Evolutionary conservation across 345 rosid species (phyloP), one percentile per base, ranked within the genome.

Genomic region (Aquilaria sinensis): DNA sequence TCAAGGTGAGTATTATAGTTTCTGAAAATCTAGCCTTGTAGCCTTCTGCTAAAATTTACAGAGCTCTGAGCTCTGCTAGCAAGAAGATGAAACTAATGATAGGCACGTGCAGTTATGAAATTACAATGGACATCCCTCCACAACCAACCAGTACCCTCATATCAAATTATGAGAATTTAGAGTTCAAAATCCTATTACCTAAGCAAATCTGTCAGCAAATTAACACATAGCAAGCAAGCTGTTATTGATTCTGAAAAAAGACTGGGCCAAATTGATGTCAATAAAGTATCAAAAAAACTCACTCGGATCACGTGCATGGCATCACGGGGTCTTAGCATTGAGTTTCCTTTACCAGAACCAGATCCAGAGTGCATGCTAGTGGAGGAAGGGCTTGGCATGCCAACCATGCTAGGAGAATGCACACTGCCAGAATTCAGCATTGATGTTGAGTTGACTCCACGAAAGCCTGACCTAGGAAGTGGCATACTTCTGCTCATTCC

Each of bases 301-400:
- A 91, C 99, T 80, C 87, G 83, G 79, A 78, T 80, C 77, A 82
- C 66, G 64, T 85, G 96, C 84, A 85, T 56, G 61, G 80, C 52
- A 57, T 91, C 98, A 47, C 83, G 94, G 58, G 98, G 78, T 74
- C 97, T 89, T 81, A 78, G 33, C 82, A 84, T 78, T 13, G 96
- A 70, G 70, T 79, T 86, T 67, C 92, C 94, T 75, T 81, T 92
- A 69, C 83, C 77, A 73, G 90, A 72, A 69, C 78, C 79, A 63
- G 83, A 66, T 63, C 88, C 94, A 55, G 90, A 60, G 70, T 89
- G 92, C 79, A 84, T 72, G 43, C 8, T 2, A 4, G 8, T 4
- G 73, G 57, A 78, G 43, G 72, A 86, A 72, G 89, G 70, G 72
- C 71, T 81, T 73, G 89, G 78, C 76, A 87, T 74, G 72, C 94